These are phyloP conservation scores for Chlorella sorokiniana DNA, from an alignment of 139 green algal species.

Conservation along the genomic window DNA sequence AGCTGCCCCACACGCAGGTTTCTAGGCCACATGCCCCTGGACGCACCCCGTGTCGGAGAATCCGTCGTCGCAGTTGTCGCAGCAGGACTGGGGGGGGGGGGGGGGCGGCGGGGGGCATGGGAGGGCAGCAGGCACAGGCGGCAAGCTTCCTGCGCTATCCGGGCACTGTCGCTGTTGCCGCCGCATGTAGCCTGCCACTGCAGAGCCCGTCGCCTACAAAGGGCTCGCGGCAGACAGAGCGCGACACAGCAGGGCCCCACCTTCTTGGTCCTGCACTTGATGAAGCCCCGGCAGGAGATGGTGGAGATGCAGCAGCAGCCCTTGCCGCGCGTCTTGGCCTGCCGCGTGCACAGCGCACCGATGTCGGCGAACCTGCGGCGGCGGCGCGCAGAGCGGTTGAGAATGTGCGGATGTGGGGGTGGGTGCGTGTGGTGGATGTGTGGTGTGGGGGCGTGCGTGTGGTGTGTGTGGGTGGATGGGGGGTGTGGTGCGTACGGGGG, in stretches of 20 bases:
- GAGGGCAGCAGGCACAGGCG: no score
- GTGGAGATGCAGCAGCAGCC: conserved; percentile 22
- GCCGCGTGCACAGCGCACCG: background rate
- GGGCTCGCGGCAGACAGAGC: background rate
- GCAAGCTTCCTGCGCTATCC: no score
- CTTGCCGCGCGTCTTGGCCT: conserved; percentile 3
- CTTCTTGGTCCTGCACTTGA: conserved; percentile 21
- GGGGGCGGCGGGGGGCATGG: no score
- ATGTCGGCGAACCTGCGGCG: background rate
- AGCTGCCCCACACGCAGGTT: no score
- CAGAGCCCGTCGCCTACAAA: background rate
- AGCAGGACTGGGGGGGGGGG: no score
- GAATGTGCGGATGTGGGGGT: background rate
- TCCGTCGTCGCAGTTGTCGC: background rate
- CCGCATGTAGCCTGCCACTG: no score
- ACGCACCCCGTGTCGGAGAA: background rate
- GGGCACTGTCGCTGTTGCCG: no score
- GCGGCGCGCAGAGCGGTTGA: background rate
- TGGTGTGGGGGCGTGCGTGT: background rate
- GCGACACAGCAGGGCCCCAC: no score
- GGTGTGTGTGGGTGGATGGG: no score
- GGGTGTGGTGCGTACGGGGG: no score
- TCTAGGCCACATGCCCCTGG: background rate
- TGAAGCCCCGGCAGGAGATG: background rate
- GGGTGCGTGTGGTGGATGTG: background rate